These are phyloP conservation scores for Acorus calamus DNA, from an alignment of 106 monocot species.

Conservation along the genomic window DNA sequence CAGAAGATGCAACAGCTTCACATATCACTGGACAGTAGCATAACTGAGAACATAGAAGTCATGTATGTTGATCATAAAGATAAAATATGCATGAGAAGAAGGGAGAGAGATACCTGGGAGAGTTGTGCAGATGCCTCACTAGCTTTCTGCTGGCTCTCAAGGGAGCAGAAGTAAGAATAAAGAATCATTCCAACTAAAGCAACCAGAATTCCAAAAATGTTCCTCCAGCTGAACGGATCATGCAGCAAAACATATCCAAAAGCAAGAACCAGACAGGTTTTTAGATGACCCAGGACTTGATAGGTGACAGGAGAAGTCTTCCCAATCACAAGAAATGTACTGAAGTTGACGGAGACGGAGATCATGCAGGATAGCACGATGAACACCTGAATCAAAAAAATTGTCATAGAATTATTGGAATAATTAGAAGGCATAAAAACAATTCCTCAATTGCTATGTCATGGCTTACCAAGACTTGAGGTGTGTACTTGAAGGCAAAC, in stretches of 20 bases:
- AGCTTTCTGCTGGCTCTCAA: constrained; percentile 59
- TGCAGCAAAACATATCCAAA: constrained; percentile 83
- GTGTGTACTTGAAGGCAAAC: constrained; percentile 78
- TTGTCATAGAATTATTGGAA: neutral
- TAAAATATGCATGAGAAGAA: too few species aligned
- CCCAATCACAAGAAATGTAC: constrained; percentile 90
- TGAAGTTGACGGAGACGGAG: constrained; percentile 90
- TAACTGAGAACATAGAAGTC: too few species aligned
- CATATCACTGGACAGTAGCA: too few species aligned
- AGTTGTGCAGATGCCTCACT: constrained; percentile 42
- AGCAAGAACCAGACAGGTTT: constrained; percentile 82
- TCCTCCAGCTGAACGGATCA: constrained; percentile 91
- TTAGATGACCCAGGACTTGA: constrained; percentile 90
- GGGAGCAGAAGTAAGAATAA: constrained; percentile 76
- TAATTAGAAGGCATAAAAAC: neutral
- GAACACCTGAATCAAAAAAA: constrained; percentile 45
- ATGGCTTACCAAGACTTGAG: constrained; percentile 65
- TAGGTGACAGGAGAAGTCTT: constrained; percentile 93
- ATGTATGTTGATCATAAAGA: too few species aligned
- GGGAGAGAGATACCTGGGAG: constrained; percentile 28
- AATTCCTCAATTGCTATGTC: neutral
- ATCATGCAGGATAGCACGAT: constrained; percentile 80
- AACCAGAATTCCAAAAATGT: constrained; percentile 62
- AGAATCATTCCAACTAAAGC: constrained; percentile 79
- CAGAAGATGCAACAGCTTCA: too few species aligned